Evolutionary conservation across 768 basidiomycete genomes (phyloP), one percentile per base, ranked within the genome.

Genomic region (Coprinopsis cinerea): DNA sequence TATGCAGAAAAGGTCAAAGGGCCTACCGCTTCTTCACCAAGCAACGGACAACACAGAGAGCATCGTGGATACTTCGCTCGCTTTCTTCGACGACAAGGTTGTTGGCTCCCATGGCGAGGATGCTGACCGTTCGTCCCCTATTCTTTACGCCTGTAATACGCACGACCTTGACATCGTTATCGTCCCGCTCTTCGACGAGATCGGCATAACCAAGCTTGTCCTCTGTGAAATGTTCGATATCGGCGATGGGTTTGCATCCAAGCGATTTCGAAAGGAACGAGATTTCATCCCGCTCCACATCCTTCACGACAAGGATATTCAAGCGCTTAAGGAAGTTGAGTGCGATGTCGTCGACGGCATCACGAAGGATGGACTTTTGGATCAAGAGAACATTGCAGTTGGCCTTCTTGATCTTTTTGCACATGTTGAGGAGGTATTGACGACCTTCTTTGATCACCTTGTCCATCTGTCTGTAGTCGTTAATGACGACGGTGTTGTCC

Each of bases 401-500:
- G n/a, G 93, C 85, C 71, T 96, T 97, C 68, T 98, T 99, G 70
- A 99, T 98, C 70, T 93, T 94, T 71, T 98, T 98, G 83, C 92
- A 95, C 47, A 98, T 81, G 65, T 93, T 97, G 61, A 99, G 83
- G 51, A 99, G 79, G 67, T 99, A 98, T 67, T 94, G 91, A 40
- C 96, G 88, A 51, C 95, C 95, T 68, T 99, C 96, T 69, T 99
- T 98, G 70, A 99, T 86, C 52, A 98, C 93, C 67, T 97, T 96
- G 77, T 98, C 96, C 95, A 99, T 98, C 66, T 97, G 96, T 15
- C 96, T 86, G 71, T 99, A 99, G 69, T 99, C 95, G 55, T 95
- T 98, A 59, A 99, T 97, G 45, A 98, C 88, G 37, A 99, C 93
- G 3, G 95, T 97, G 74, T 99, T 98, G 69, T 99, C 96, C 95